Evolutionary conservation across 2,329 filamentous ascomycete genomes (phyloP).

Genomic region (Podosphaera xanthii): DNA sequence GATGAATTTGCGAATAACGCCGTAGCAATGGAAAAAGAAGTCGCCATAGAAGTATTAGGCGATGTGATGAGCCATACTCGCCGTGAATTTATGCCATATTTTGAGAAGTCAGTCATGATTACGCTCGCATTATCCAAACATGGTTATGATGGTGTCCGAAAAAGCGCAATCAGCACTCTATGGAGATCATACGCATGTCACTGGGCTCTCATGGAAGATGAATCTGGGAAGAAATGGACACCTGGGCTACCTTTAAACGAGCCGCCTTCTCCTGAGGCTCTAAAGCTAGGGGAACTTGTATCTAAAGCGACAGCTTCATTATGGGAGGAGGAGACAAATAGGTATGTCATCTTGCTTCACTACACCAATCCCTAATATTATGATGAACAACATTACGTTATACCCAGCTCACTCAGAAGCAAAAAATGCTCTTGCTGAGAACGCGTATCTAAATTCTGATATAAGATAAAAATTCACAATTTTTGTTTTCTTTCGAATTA

Average conservation of each 20-base stretch:
- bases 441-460: conserved; percentile 39
- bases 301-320: conserved; percentile 63
- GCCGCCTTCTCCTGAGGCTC: conserved; percentile 54
- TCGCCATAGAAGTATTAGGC: conserved; percentile 82
- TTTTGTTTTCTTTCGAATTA: not conserved
- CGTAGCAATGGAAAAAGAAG: conserved; percentile 88
- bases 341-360: conserved; percentile 38
- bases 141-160: conserved; percentile 78
- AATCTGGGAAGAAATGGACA: conserved; percentile 62
- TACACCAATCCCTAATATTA: conserved; percentile 18
- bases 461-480: conserved; percentile 5
- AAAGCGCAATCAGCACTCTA: conserved; percentile 72
- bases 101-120: conserved; percentile 69
- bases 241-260: conserved; percentile 66
- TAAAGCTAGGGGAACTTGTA: conserved; percentile 69
- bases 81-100: conserved; percentile 57
- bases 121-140: conserved; percentile 68
- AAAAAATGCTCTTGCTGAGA: conserved; percentile 69
- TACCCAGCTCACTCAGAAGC: conserved; percentile 99
- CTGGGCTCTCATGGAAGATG: conserved; percentile 67
- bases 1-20: conserved; percentile 69
- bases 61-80: conserved; percentile 80
- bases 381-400: conserved; percentile 84
- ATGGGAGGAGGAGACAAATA: conserved; percentile 78
- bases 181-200: conserved; percentile 87